Conservation (phyloP, 805 yeast species). For the Clavispora phyllophila region DNA sequence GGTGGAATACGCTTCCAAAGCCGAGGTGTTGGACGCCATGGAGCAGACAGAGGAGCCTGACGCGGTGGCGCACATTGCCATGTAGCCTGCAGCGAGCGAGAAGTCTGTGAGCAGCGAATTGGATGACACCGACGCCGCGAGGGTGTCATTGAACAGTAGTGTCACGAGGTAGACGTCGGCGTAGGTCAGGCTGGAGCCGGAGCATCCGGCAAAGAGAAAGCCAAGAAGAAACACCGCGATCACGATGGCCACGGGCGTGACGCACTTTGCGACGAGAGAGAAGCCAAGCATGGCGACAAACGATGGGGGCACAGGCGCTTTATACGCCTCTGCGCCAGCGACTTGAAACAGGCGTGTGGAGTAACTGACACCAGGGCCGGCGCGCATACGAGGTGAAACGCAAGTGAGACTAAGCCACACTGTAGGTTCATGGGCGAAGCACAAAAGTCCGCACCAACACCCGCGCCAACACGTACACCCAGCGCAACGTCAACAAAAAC, state of each 20-base stretch:
- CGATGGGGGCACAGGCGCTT: no score
- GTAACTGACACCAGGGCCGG: no score
- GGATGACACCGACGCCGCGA: constrained; percentile 27
- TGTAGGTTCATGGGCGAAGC: no score
- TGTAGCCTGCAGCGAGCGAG: constrained; percentile 48
- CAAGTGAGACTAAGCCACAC: no score
- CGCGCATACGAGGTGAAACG: no score
- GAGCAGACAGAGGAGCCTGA: constrained; percentile 33
- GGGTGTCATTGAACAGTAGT: constrained; percentile 46
- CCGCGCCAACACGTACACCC: neutral
- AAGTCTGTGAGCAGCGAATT: constrained; percentile 33
- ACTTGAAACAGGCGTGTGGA: no score
- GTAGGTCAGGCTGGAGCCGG: constrained; percentile 34
- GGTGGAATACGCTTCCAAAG: constrained; percentile 22
- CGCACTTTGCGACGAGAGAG: constrained; percentile 6
- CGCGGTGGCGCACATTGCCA: constrained; percentile 49
- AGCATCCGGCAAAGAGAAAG: constrained; percentile 55
- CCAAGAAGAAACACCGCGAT: constrained; percentile 47
- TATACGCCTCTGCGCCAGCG: no score
- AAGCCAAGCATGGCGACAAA: constrained; percentile 9
- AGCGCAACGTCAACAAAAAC: constrained; percentile 1
- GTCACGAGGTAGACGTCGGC: constrained; percentile 48
- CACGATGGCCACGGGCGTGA: constrained; percentile 32
- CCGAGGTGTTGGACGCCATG: constrained; percentile 21
- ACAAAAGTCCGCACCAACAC: neutral